Evolutionary conservation across 192 early-diverging fungal genomes (phyloP).

Genomic region (Pecoramyces ruminantium): DNA sequence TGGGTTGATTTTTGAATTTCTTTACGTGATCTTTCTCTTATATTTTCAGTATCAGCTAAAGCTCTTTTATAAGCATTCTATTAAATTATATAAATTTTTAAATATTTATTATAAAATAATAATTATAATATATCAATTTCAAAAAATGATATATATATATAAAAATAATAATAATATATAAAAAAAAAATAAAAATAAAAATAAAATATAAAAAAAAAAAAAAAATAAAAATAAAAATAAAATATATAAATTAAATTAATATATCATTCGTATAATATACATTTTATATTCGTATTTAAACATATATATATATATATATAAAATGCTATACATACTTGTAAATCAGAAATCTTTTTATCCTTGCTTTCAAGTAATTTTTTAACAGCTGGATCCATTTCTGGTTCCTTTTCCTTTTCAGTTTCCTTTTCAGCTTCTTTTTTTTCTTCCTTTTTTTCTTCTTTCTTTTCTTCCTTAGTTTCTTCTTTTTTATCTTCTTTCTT

Average conservation of each 20-base stretch:
- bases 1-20: slow-evolving; percentile 65
- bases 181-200: too few relatives aligned
- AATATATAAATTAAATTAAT: too few relatives aligned
- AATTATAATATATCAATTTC: too few relatives aligned
- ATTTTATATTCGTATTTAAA: too few relatives aligned
- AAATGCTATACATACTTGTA: slow-evolving; percentile 55
- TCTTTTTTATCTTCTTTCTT: slow-evolving; percentile 13
- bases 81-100: not conserved
- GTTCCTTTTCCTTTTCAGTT: slow-evolving; percentile 1
- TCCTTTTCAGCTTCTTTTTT: not conserved
- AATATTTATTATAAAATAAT: not conserved
- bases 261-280: too few relatives aligned
- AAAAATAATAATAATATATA: not conserved
- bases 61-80: slow-evolving; percentile 80
- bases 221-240: too few relatives aligned
- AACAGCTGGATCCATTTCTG: not conserved
- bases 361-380: slow-evolving; percentile 27
- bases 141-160: too few relatives aligned
- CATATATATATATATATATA: too few relatives aligned
- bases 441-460: not conserved
- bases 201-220: too few relatives aligned
- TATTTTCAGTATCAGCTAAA: slow-evolving; percentile 92
- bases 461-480: slow-evolving; percentile 1
- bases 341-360: slow-evolving; percentile 62
- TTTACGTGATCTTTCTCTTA: slow-evolving; percentile 68